Base-by-base conservation (phyloP, 2,329 filamentous ascomycete species). In the Decorospora gaudefroyi region DNA sequence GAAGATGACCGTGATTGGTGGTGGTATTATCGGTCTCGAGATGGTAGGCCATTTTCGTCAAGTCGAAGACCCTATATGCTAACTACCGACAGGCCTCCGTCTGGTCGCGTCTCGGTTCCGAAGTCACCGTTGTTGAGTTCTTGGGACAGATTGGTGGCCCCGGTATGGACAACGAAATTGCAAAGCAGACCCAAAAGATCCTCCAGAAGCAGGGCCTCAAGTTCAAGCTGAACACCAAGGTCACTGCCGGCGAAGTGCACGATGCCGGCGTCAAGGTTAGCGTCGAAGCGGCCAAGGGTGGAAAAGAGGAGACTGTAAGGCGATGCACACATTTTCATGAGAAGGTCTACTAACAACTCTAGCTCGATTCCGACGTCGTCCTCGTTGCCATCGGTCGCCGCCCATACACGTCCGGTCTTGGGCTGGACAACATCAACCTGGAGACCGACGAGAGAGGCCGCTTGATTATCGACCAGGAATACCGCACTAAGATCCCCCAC, bases 221-320 rank as follows among this genome's bases (percentile, higher is more conserved):
- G 69, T 99, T 99, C 82, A 96, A 95, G 84, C 84, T 95, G 61
- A 87, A 88, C 78, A 97, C 93, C 67, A 99, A 99, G 83, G 93
- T 99, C 55, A 76, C 86, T 54, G 82, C 84, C 62, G 93, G 93
- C 59, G 91, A 97, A 68, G 85, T 83, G 65, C 85, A 80, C 61
- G 86, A 87, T 49, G 84, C 90, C 49, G 83, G 79, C 59, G 78
- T 99, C 65, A 88, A 87, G 76, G 81, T 99, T 51, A 84, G 88
- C 59, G 79, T 96, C 49, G 93, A 99, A 74, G 83, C 91, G 63
- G 87, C 93, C 53, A 97, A 97, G 81, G 93, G 93, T 64, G 93
- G 93, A 71, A 99, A 97, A 82, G 79, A 86, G 60, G 90, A 99
- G 77, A 88, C 83, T 49, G 88, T 92, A 77, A 74, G 87, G 74